These are phyloP conservation scores for Uromyces viciae-fabae DNA, from an alignment of 1,284 basidiomycete genomes.

Conservation along the genomic window DNA sequence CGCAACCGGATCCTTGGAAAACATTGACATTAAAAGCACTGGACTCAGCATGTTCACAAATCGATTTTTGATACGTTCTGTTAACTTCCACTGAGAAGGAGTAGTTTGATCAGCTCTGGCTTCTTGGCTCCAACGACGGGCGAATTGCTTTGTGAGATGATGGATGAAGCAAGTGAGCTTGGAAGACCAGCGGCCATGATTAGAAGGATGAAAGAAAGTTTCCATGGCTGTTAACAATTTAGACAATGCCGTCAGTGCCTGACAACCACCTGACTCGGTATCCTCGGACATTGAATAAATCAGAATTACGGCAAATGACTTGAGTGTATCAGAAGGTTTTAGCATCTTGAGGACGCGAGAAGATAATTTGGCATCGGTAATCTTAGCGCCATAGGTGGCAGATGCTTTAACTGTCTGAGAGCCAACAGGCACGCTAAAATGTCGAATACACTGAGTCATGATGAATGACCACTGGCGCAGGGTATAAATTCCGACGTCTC, in stretches of 20 bases:
- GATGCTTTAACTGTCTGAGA: slow-evolving; percentile 63
- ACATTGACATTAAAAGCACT: slow-evolving; percentile 88
- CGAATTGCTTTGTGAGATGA: slow-evolving; percentile 77
- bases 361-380: slow-evolving; percentile 61
- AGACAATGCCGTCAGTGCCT: slow-evolving; percentile 79
- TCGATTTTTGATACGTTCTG: slow-evolving; percentile 72
- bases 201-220: slow-evolving; percentile 78
- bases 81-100: slow-evolving; percentile 71
- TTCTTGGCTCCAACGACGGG: slow-evolving; percentile 77
- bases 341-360: slow-evolving; percentile 71
- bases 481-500: slow-evolving; percentile 82
- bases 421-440: slow-evolving; percentile 63
- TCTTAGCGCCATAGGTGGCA: slow-evolving; percentile 55
- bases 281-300: slow-evolving; percentile 89
- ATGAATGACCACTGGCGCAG: slow-evolving; percentile 79
- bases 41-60: slow-evolving; percentile 80
- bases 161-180: slow-evolving; percentile 67
- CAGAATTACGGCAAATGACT: slow-evolving; percentile 77
- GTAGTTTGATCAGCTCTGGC: slow-evolving; percentile 74
- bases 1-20: slow-evolving; percentile 67
- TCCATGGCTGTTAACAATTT: slow-evolving; percentile 88
- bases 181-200: slow-evolving; percentile 58
- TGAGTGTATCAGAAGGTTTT: slow-evolving; percentile 67
- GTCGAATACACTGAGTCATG: slow-evolving; percentile 78
- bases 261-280: slow-evolving; percentile 58